Base-by-base conservation (phyloP, 176 grass and related monocot species). In the Avena sativa region DNA sequence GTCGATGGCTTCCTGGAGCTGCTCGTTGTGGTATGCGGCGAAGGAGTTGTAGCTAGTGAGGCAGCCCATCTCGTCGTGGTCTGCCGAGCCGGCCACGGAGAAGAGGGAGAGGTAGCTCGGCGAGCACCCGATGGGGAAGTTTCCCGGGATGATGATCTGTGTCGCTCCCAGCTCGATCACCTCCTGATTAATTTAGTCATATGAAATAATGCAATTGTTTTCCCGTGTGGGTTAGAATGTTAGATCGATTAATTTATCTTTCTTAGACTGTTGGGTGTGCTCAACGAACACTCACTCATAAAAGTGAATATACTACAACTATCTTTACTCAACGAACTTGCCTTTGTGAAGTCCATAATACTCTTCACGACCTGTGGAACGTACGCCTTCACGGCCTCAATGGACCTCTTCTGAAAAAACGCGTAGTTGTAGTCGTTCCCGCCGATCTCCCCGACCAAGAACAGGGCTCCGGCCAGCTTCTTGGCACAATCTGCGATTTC, bases 381-480 rank as follows among this genome's bases (percentile, higher is more conserved):
- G 53, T 86, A 94, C n/a, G 74, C 58, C 90, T 84, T 95, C 19
- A 87, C 81, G 64, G 75, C 23, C 14, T 93, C 80, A 4, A 98
- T 86, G 26, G 92, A 89, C 38, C 82, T 84, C 9, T 83, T 80
- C 77, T 98, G 86, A 20, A 92, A 90, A 80, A 98, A 98, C 5
- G 86, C 96, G 38, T 94, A 94, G 84, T 98, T 98, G 90, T 98
- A 98, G 71, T 98, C 96, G 79, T 98, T 98, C 16, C 96, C 96
- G n/a, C 96, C 96, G 0, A 98, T 98, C 78, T 98, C 96, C 5
- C 96, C 96, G 0, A 98, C 82, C 84, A 98, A 83, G 84, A 98
- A 94, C 79, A 95, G 57, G 53, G 96, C 86, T 38, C 81, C 74
- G n/a, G 70, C 84, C 6, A 94, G 79, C 55, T 88, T 95, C 65